These are phyloP conservation scores for Saksenaea oblongispora DNA, from an alignment of 371 early-diverging fungal species.

Conservation along the genomic window DNA sequence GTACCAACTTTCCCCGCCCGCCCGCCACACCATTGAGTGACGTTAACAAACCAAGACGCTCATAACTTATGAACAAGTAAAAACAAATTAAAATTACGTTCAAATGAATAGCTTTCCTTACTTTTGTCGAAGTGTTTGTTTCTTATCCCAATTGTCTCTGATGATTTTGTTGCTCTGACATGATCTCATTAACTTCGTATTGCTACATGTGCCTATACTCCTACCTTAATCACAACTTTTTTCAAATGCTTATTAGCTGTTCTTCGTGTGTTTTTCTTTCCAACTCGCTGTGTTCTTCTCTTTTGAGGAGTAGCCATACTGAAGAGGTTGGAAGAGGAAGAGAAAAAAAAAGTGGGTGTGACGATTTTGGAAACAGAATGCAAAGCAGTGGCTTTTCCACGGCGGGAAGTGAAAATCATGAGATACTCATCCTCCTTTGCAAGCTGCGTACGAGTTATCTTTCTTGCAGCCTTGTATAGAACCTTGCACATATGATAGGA, in stretches of 20 bases:
- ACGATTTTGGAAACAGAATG: not conserved
- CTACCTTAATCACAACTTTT: constrained; percentile 52
- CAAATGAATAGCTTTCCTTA: constrained; percentile 35
- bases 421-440: too few relatives aligned
- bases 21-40: constrained; percentile 78
- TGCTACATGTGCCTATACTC: not conserved
- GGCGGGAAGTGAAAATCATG: too few relatives aligned
- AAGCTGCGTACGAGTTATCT: too few relatives aligned
- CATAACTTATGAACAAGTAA: constrained; percentile 37
- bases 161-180: constrained; percentile 61
- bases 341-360: constrained; percentile 8
- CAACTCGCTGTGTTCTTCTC: constrained; percentile 34
- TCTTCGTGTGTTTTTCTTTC: constrained; percentile 51
- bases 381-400: not conserved
- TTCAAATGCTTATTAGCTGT: constrained; percentile 56
- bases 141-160: constrained; percentile 74
- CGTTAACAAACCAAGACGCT: constrained; percentile 73
- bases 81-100: not conserved
- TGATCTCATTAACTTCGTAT: too few relatives aligned
- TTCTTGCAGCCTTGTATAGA: too few relatives aligned
- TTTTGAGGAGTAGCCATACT: constrained; percentile 46
- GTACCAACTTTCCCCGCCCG: constrained; percentile 49
- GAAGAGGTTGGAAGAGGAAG: not conserved
- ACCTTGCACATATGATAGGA: too few relatives aligned
- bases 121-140: constrained; percentile 76